Conservation (phyloP, 2,329 filamentous ascomycete species). For the Aciculosporium take region DNA sequence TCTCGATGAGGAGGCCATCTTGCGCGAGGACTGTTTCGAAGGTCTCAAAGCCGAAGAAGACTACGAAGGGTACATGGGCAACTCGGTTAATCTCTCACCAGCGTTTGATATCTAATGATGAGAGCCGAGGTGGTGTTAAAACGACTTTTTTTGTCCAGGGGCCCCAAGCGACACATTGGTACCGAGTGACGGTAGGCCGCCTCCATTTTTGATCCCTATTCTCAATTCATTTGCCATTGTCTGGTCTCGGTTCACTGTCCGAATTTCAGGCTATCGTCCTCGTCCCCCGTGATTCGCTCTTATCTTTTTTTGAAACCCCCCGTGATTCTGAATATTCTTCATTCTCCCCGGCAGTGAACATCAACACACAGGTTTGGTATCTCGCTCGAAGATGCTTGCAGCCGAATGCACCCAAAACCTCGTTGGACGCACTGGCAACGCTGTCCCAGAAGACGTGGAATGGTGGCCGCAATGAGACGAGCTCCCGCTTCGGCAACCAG, state of each 20-base stretch:
- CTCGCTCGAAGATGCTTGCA: slow-evolving; percentile 4
- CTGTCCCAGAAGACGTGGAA: slow-evolving; percentile 4
- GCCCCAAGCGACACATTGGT: slow-evolving; percentile 12
- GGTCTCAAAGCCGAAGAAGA: slow-evolving; percentile 9
- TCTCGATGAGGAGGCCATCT: slow-evolving; percentile 11
- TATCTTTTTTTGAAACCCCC: slow-evolving; percentile 4
- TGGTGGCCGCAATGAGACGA: not conserved
- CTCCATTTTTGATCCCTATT: not conserved
- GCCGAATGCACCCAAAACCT: not conserved
- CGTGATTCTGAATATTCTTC: not conserved
- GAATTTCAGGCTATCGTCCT: slow-evolving; percentile 9
- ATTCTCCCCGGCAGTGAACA: not conserved
- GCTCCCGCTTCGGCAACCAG: not conserved
- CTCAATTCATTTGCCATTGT: not conserved
- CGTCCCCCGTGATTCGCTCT: slow-evolving; percentile 9
- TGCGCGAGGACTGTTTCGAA: slow-evolving; percentile 12
- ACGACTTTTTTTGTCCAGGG: slow-evolving; percentile 7
- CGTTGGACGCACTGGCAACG: not conserved
- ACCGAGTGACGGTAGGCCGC: slow-evolving; percentile 10
- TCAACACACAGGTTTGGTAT: slow-evolving; percentile 6
- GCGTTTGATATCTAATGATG: not conserved
- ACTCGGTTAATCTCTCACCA: slow-evolving; percentile 11
- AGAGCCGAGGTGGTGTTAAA: not conserved
- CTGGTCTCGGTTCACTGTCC: not conserved
- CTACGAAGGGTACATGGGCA: slow-evolving; percentile 16